These are phyloP conservation scores for Ambispora gerdemannii DNA, from an alignment of 192 early-diverging fungal genomes.

Conservation along the genomic window DNA sequence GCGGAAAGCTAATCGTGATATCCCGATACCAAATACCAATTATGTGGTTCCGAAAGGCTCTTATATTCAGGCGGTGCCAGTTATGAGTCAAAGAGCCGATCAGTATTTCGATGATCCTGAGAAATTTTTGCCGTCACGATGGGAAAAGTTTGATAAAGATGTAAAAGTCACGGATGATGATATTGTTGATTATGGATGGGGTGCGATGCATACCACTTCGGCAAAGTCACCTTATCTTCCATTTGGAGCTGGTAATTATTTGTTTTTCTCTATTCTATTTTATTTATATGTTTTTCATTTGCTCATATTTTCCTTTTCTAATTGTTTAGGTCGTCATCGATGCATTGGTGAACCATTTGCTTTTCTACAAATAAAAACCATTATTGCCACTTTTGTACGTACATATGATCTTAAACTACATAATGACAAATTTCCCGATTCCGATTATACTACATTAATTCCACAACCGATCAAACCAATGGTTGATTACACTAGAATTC, in stretches of 20 bases:
- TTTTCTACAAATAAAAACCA: slow-evolving; percentile 93
- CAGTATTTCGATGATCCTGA: slow-evolving; percentile 76
- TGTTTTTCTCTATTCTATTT: neutral
- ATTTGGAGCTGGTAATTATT: slow-evolving; percentile 81
- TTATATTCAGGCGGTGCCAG: slow-evolving; percentile 80
- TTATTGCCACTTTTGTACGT: slow-evolving; percentile 77
- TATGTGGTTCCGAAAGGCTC: slow-evolving; percentile 87
- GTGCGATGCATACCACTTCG: slow-evolving; percentile 53
- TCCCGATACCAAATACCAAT: slow-evolving; percentile 68
- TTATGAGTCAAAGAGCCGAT: slow-evolving; percentile 77
- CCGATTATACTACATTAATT: slow-evolving; percentile 90
- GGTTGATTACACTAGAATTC: slow-evolving; percentile 15
- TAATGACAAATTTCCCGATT: slow-evolving; percentile 71
- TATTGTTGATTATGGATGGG: slow-evolving; percentile 74
- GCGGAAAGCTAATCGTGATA: slow-evolving; percentile 80
- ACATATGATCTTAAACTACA: slow-evolving; percentile 71
- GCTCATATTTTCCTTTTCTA: neutral
- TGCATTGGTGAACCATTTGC: slow-evolving; percentile 99
- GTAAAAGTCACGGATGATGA: slow-evolving; percentile 50
- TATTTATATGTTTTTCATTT: neutral
- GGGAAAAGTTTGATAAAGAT: slow-evolving; percentile 60
- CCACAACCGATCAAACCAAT: slow-evolving; percentile 76
- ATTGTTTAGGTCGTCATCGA: slow-evolving; percentile 73
- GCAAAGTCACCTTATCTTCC: slow-evolving; percentile 87
- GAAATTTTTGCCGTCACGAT: slow-evolving; percentile 79